Evolutionary conservation across 1,284 basidiomycete species (phyloP).

Genomic region (Apiotrichum veenhuisii): DNA sequence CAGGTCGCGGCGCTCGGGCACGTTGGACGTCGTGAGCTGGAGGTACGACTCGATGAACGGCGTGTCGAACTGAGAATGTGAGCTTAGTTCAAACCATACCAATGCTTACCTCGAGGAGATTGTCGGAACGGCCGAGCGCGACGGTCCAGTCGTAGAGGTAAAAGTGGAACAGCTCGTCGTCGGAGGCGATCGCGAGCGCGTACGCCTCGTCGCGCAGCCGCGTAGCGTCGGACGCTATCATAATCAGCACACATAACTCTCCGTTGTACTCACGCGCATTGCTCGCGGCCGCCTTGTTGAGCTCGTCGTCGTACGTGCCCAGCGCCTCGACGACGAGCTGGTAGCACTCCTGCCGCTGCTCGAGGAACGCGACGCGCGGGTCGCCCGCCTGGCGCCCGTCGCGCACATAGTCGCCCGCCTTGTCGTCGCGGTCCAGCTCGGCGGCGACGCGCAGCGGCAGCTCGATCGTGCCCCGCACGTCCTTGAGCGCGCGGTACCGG

Average conservation of each 20-base stretch:
- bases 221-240: conserved; percentile 4
- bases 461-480: conserved; percentile 67
- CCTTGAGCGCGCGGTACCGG: conserved; percentile 75
- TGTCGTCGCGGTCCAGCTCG: conserved; percentile 70
- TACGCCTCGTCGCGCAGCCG: conserved; percentile 47
- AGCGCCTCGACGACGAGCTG: conserved; percentile 77
- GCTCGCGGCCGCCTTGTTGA: conserved; percentile 23
- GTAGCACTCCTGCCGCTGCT: conserved; percentile 72
- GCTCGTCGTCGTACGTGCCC: conserved; percentile 65
- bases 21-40: conserved; percentile 37
- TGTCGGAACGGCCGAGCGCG: conserved; percentile 70
- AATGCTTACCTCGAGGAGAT: conserved; percentile 75
- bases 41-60: conserved; percentile 74
- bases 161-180: conserved; percentile 92
- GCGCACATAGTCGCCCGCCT: conserved; percentile 73
- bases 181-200: conserved; percentile 68
- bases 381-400: conserved; percentile 62
- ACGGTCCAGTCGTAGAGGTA: conserved; percentile 94
- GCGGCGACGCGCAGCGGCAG: conserved; percentile 80
- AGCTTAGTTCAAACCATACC: background rate
- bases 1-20: conserved; percentile 70
- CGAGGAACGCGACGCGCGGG: conserved; percentile 59
- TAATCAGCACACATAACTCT: conserved; percentile 11
- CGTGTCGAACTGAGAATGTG: conserved; percentile 37
- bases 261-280: conserved; percentile 12